Evolutionary conservation across 2,329 filamentous ascomycete genomes (phyloP), one percentile per base, ranked within the genome.

Genomic region (Sporothrix brunneoviolacea): DNA sequence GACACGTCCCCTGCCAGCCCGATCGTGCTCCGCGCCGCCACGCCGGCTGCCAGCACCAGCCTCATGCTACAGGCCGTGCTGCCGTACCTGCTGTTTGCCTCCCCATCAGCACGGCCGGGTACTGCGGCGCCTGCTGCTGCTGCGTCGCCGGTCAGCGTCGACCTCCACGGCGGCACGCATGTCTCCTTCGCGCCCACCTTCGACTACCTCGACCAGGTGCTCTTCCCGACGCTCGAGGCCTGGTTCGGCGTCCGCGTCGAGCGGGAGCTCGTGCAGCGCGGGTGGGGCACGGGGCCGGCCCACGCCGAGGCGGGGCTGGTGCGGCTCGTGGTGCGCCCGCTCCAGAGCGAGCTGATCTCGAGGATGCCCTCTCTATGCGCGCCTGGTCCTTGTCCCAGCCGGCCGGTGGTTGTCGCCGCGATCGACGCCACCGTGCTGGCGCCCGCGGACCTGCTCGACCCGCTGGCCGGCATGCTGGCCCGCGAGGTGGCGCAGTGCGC

Each of bases 141-240:
- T n/a, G 62, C 58, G 7, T 66, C 72, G 22, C 69, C 72, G 2
- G 65, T 82, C 19, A 68, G 69, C 27, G 57, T 83, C 5, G 68
- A 70, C 16, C 72, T 84, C 7, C 68, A 71, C 2, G 80, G 80
- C 5, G 80, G 80, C 15, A 83, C 80, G 1, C 83, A 84, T 55
- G 74, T 78, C 3, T 66, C 69, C 9, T 80, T 72, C 58, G 80
- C 79, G 0, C 68, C 72, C 1, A 79, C 73, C n/a, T 82, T 71
- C 52, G 80, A 84, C 58, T 84, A 83, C 58, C 64, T 83, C 4
- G 77, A 81, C 58, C 80, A 83, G 58, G 74, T 83, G 0, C 67
- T 84, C 1, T 63, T 82, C 28, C 80, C 80, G 3, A 66, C 70
- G 0, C 63, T 84, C 0, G 68, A 77, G 58, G 65, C 68, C 3